A percentile compares a stretch with the other conserved stretches of the same genome.
phyloP scores from a whole-genome alignment of 352 stramenopile species.

The Pythium guiyangense region DNA sequence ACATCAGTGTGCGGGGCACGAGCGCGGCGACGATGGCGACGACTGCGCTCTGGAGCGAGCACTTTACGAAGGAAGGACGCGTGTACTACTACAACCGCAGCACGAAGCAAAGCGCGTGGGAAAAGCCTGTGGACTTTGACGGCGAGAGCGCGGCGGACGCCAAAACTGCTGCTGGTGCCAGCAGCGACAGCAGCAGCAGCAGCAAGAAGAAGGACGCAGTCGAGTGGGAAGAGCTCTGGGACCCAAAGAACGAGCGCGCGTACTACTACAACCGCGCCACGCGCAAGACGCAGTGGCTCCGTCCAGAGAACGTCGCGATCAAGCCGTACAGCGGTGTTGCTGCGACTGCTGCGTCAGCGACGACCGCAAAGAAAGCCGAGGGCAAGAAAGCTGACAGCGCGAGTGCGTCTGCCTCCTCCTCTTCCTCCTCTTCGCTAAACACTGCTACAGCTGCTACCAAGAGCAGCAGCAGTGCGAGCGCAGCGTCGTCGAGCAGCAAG shows the following conservation, averaged over 20 bases:
- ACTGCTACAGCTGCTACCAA: neutral
- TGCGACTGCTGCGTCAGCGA: neutral
- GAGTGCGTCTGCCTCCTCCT: no score
- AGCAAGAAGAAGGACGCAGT: slow-evolving; percentile 19
- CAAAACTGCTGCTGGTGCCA: neutral
- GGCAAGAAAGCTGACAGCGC: slow-evolving; percentile 11
- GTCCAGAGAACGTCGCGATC: slow-evolving; percentile 68
- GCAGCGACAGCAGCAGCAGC: neutral
- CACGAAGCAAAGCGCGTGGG: slow-evolving; percentile 86
- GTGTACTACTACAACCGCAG: slow-evolving; percentile 88
- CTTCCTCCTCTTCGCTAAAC: no score
- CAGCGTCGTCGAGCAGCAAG: neutral
- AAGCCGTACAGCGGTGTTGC: slow-evolving; percentile 54
- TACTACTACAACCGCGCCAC: slow-evolving; percentile 86
- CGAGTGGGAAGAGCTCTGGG: slow-evolving; percentile 85
- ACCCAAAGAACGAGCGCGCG: slow-evolving; percentile 78
- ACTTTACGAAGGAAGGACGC: slow-evolving; percentile 82
- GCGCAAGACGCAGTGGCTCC: slow-evolving; percentile 79
- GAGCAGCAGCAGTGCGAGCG: slow-evolving; percentile 1
- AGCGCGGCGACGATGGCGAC: slow-evolving; percentile 14
- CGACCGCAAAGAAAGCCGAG: slow-evolving; percentile 19
- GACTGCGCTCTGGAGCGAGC: slow-evolving; percentile 66
- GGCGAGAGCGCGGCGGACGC: slow-evolving; percentile 20
- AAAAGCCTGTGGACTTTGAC: slow-evolving; percentile 78
- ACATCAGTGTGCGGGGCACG: no score